A percentile compares a stretch with the other conserved stretches of the same genome.
These are phyloP conservation scores for Stachybotrys chartarum DNA, from an alignment of 2,329 filamentous ascomycete genomes.

Conservation along the genomic window DNA sequence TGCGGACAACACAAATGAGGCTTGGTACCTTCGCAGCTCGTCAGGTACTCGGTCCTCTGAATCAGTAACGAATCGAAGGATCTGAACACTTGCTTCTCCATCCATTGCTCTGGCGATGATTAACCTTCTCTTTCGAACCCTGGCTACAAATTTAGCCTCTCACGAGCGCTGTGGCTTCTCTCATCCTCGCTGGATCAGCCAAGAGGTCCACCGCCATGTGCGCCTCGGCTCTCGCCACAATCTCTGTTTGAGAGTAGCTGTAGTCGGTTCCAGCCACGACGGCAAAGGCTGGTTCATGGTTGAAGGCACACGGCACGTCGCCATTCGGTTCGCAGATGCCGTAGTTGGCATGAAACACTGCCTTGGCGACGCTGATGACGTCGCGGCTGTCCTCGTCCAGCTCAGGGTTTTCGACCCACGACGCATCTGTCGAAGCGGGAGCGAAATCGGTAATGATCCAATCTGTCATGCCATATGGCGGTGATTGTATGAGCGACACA, in stretches of 20 bases:
- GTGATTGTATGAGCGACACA: conserved; percentile 1
- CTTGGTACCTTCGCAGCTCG: too few species aligned
- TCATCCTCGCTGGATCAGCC: too few species aligned
- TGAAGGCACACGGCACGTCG: conserved; percentile 5
- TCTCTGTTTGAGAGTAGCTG: conserved; percentile 2
- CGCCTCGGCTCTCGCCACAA: too few species aligned
- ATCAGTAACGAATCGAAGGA: too few species aligned
- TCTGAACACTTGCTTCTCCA: too few species aligned
- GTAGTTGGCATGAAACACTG: conserved; percentile 8
- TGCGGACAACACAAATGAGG: too few species aligned
- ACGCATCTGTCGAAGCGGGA: conserved; percentile 8
- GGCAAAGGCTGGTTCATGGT: conserved; percentile 10
- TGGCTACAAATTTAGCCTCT: too few species aligned
- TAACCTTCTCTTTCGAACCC: too few species aligned
- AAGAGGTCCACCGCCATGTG: too few species aligned
- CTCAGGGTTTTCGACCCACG: conserved; percentile 7
- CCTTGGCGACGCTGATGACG: conserved; percentile 5
- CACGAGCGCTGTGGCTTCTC: too few species aligned
- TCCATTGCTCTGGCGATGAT: too few species aligned
- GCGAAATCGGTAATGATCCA: conserved; percentile 6
- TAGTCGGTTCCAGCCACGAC: conserved; percentile 4
- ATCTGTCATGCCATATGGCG: conserved; percentile 5
- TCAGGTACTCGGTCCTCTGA: too few species aligned
- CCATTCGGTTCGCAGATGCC: conserved; percentile 5
- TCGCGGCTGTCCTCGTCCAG: conserved; percentile 4